Evolutionary conservation across 2,329 filamentous ascomycete species (phyloP), one percentile per base, ranked within the genome.

Genomic region (Tothia fuscella): DNA sequence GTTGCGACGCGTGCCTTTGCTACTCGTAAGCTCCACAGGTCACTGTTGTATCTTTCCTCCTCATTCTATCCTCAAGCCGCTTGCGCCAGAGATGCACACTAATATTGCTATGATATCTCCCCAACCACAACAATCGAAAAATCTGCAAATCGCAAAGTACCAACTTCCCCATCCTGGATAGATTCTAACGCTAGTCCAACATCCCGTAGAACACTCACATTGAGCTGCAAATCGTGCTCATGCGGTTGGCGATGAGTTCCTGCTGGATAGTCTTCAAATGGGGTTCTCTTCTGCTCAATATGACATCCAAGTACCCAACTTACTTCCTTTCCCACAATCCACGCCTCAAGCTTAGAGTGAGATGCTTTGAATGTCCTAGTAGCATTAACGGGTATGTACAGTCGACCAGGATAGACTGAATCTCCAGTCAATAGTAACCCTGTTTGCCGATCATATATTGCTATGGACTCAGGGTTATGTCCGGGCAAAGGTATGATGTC

Each of bases 231-330:
- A 13, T 5, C 12, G 25, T 36, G 9, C 19, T 36, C 33, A 24
- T 36, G 20, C 10, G 33, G 33, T 14, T 36, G 33, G 19, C 33
- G 33, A 10, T 22, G 22, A 7, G 33, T 36, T 24, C 33, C 33
- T 10, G 25, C 17, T n/a, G 33, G 33, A 36, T 36, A 24, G 14
- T 36, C 33, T 36, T 36, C 19, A n/a, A 36, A 36, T 4, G 33
- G 33, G 12, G 19, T 20, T 22, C 25, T 24, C 13, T 36, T 36
- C 19, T 36, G 33, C 33, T 36, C 33, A 24, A 36, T 36, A 12
- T 36, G 33, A 22, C 33, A 36, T 36, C 33, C 33, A 14, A 22
- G 12, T 22, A 36, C 25, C 33, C 33, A 36, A 6, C 25, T 22
- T 13, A 36, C 20, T 6, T 36, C 33, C 7, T 36, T 10, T n/a